Evolutionary conservation across 1,139 yeast genomes (phyloP).

Genomic region (Yamadazyma trypodendri): DNA sequence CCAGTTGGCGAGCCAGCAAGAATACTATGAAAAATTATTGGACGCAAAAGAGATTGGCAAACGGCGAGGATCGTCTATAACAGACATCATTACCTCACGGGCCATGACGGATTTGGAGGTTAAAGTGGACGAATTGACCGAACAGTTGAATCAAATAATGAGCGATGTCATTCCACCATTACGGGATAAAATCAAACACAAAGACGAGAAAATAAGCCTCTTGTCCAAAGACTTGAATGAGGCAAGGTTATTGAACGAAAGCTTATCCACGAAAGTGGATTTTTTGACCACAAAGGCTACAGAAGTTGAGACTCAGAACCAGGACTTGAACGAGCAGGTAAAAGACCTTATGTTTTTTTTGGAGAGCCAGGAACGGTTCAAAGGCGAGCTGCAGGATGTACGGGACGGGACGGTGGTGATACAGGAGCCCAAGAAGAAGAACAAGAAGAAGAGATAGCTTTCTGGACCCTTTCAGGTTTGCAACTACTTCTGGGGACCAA

Average conservation of each 20-base stretch:
- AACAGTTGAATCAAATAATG: constrained; percentile 24
- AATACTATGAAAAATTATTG: constrained; percentile 66
- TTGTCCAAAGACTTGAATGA: constrained; percentile 31
- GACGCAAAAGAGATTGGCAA: constrained; percentile 35
- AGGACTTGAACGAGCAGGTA: constrained; percentile 65
- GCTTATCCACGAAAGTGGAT: constrained; percentile 58
- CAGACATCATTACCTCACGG: constrained; percentile 10
- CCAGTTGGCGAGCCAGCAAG: constrained; percentile 87
- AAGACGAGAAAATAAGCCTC: constrained; percentile 32
- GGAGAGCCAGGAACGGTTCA: constrained; percentile 70
- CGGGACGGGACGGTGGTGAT: constrained; percentile 66
- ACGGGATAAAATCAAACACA: constrained; percentile 26
- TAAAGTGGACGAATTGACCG: constrained; percentile 30
- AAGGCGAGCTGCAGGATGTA: constrained; percentile 67
- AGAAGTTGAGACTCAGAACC: constrained; percentile 36
- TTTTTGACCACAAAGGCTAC: constrained; percentile 31
- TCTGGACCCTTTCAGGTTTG: neutral
- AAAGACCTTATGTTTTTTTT: constrained; percentile 80
- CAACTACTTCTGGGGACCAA: too few relatives aligned
- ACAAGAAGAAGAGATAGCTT: neutral
- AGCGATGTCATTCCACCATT: constrained; percentile 32
- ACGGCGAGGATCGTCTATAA: constrained; percentile 20
- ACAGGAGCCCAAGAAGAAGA: constrained; percentile 23
- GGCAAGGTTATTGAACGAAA: constrained; percentile 50
- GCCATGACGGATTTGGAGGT: constrained; percentile 31